phyloP scores from a whole-genome alignment of 768 basidiomycete species.

The Rhodotorula sphaerocarpa region DNA sequence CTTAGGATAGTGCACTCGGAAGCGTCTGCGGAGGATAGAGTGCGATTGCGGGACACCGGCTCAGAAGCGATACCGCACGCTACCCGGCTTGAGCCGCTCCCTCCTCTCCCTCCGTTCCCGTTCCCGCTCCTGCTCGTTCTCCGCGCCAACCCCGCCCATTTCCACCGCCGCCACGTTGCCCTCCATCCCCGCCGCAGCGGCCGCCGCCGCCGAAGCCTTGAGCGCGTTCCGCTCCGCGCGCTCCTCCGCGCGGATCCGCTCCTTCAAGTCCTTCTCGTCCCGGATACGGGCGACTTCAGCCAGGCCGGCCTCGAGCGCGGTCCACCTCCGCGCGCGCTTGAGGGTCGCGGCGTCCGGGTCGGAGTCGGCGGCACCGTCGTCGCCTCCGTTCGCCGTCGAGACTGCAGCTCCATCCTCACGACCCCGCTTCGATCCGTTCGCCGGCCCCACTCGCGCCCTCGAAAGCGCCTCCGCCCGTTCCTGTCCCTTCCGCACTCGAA shows the following conservation, averaged over 20 bases:
- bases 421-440: background rate
- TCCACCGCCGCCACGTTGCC: background rate
- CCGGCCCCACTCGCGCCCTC: no score
- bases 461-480: no score
- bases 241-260: conserved; percentile 8
- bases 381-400: background rate
- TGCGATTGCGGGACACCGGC: no score
- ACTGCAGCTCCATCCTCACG: background rate
- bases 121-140: conserved; percentile 22
- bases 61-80: conserved; percentile 24
- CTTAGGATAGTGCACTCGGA: no score
- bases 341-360: background rate
- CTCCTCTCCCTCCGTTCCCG: conserved; percentile 20
- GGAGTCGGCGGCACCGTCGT: background rate
- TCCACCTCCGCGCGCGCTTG: background rate
- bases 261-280: conserved; percentile 7
- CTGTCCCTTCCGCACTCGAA: background rate
- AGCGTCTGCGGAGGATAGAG: no score
- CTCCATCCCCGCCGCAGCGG: background rate
- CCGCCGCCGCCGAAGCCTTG: conserved; percentile 1
- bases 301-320: background rate
- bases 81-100: conserved; percentile 21
- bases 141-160: background rate
- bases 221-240: conserved; percentile 1
- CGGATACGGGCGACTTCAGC: conserved; percentile 7